Percentiles rank a stretch among this genome's conserved stretches.
Conservation (phyloP, 306 rosid genomes). For the Dalbergia cultrata region DNA sequence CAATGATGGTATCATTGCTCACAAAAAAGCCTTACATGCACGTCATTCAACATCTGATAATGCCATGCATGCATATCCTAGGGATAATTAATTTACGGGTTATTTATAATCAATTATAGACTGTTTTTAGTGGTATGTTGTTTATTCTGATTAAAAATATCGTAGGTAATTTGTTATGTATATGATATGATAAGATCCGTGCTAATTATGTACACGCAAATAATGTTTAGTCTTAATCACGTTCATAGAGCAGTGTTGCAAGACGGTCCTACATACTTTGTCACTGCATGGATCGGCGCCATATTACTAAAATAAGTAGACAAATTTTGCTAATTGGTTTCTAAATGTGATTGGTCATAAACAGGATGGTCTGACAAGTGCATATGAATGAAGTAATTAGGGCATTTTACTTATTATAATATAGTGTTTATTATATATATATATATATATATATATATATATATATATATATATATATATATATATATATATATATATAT, state of each 20-base stretch:
- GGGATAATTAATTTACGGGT: neutral
- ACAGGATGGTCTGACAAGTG: neutral
- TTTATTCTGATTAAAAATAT: neutral
- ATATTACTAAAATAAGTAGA: neutral
- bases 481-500: no score
- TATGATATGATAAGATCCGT: neutral
- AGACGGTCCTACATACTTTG: neutral
- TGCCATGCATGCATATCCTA: conserved; percentile 14
- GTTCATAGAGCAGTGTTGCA: neutral
- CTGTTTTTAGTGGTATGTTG: neutral
- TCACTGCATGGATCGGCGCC: neutral
- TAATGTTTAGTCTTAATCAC: neutral
- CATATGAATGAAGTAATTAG: neutral
- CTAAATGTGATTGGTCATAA: neutral
- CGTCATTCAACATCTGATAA: neutral
- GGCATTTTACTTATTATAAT: neutral
- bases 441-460: no score
- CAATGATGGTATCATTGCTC: neutral
- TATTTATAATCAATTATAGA: neutral
- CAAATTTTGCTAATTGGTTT: neutral
- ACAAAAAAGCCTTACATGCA: neutral
- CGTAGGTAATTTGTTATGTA: neutral
- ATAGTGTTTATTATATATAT: no score
- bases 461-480: no score
- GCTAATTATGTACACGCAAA: neutral